phyloP scores from a whole-genome alignment of 1,139 yeast genomes.

The Diutina catenulata region DNA sequence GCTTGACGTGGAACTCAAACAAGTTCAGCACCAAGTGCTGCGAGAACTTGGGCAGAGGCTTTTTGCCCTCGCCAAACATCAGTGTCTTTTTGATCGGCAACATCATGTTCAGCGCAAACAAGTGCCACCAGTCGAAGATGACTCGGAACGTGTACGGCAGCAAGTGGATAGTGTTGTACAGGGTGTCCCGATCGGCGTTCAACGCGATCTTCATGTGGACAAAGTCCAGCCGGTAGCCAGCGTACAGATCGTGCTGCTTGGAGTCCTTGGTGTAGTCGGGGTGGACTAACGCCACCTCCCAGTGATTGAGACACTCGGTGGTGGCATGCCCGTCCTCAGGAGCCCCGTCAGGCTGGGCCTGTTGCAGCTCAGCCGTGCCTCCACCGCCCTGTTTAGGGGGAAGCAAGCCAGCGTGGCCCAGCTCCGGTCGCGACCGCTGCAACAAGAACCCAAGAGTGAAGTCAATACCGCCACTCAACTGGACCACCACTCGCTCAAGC shows the following conservation, averaged over 20 bases:
- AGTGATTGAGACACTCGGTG: slow-evolving; percentile 40
- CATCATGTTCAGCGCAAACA: slow-evolving; percentile 31
- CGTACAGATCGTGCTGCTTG: slow-evolving; percentile 73
- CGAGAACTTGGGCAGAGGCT: slow-evolving; percentile 25
- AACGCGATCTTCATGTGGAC: slow-evolving; percentile 71
- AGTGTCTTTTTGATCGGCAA: slow-evolving; percentile 29
- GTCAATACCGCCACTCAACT: slow-evolving; percentile 48
- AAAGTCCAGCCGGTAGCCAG: slow-evolving; percentile 67
- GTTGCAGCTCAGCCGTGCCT: too few relatives aligned
- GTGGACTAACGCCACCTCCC: slow-evolving; percentile 48
- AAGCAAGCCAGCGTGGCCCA: too few relatives aligned
- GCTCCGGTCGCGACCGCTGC: too few relatives aligned
- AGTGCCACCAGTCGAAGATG: slow-evolving; percentile 34
- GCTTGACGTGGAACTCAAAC: slow-evolving; percentile 26
- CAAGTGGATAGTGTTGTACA: slow-evolving; percentile 32
- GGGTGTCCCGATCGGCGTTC: slow-evolving; percentile 32
- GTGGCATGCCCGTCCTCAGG: slow-evolving; percentile 18
- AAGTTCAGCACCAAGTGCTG: slow-evolving; percentile 31
- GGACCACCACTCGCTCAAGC: slow-evolving; percentile 42
- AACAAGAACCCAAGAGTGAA: slow-evolving; percentile 49
- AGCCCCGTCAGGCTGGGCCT: too few relatives aligned
- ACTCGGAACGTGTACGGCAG: slow-evolving; percentile 28
- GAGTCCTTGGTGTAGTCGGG: slow-evolving; percentile 44
- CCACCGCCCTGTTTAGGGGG: too few relatives aligned
- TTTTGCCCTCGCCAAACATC: slow-evolving; percentile 26